These are phyloP conservation scores for Vitis amurensis DNA, from an alignment of 164 flowering plant species.

Conservation along the genomic window DNA sequence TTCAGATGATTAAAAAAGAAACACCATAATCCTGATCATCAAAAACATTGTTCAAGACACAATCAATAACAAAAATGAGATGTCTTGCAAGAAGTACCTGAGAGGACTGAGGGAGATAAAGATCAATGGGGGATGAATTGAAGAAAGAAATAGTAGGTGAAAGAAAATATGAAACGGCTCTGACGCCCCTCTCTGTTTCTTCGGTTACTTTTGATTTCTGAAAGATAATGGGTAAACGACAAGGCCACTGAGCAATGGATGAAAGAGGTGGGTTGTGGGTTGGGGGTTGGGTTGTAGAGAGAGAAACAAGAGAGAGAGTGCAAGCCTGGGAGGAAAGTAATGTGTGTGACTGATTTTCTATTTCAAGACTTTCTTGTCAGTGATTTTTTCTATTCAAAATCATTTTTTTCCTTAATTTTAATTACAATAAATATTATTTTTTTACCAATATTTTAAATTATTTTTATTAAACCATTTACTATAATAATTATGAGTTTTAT, in stretches of 20 bases:
- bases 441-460: too few species aligned
- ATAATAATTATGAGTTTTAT: too few species aligned
- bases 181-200: not conserved
- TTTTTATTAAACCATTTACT: too few species aligned
- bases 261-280: not conserved
- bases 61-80: not conserved
- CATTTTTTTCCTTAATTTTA: too few species aligned
- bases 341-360: too few species aligned
- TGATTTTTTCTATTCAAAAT: too few species aligned
- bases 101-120: not conserved
- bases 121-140: not conserved
- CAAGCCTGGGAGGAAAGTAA: not conserved
- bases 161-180: not conserved
- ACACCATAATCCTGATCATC: not conserved
- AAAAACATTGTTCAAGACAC: not conserved
- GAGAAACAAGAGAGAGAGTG: not conserved
- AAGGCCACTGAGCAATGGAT: conserved; percentile 7
- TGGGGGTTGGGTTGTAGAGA: not conserved
- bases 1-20: not conserved
- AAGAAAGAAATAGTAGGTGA: not conserved
- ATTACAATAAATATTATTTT: too few species aligned
- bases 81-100: conserved; percentile 10
- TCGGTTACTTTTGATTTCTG: not conserved
- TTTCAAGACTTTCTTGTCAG: too few species aligned
- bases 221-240: conserved; percentile 3